Evolutionary conservation across 2,329 filamentous ascomycete species (phyloP).

Genomic region (Trichoderma sp.): DNA sequence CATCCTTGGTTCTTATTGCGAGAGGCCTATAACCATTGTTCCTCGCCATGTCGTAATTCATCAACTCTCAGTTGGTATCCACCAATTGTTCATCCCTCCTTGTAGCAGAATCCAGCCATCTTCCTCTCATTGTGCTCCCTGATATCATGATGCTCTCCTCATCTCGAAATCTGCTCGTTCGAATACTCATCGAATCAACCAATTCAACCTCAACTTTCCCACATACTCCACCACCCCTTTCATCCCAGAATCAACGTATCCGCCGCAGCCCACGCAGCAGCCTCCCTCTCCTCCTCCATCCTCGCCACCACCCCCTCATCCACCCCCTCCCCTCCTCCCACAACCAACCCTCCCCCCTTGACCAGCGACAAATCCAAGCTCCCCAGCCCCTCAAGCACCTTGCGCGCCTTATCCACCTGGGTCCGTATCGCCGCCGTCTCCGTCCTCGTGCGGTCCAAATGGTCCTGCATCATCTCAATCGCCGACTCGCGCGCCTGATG

Average conservation of each 20-base stretch:
- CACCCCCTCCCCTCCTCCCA: not conserved
- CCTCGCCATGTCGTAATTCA: not conserved
- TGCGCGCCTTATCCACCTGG: conserved; percentile 72
- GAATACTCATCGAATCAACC: not conserved
- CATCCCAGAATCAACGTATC: conserved; percentile 47
- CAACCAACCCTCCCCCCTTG: conserved; percentile 25
- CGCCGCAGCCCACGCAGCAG: conserved; percentile 48
- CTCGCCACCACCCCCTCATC: not conserved
- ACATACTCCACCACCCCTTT: no score
- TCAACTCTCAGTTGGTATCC: not conserved
- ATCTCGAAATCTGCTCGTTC: not conserved
- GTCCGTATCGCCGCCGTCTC: conserved; percentile 73
- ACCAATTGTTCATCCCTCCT: no score
- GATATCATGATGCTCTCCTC: not conserved
- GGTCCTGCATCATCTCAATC: conserved; percentile 85
- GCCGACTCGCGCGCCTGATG: conserved; percentile 90
- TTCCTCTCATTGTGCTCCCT: not conserved
- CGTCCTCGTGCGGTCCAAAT: conserved; percentile 70
- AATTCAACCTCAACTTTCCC: no score
- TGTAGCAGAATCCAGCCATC: not conserved
- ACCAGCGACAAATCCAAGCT: conserved; percentile 48
- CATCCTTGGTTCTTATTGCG: not conserved
- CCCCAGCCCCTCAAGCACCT: conserved; percentile 70
- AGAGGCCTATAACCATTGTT: not conserved
- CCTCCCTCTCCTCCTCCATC: conserved; percentile 35